These are phyloP conservation scores for Cnidoscolus chayamansa DNA, from an alignment of 441 rosid species.

Conservation along the genomic window DNA sequence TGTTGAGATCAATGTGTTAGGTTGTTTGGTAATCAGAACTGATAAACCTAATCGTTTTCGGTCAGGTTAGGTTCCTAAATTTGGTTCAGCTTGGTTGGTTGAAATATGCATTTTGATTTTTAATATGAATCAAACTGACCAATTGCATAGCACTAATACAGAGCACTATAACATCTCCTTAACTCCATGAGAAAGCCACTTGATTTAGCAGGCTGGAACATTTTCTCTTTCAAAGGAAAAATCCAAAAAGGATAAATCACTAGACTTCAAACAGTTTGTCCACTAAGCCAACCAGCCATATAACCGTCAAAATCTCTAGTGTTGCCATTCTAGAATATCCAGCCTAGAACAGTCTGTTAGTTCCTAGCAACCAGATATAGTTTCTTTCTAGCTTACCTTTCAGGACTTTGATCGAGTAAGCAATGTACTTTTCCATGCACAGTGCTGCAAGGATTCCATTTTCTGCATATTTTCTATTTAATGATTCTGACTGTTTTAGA, in stretches of 20 bases:
- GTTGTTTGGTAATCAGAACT: too few relatives aligned
- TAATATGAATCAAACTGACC: too few relatives aligned
- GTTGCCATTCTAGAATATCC: not conserved
- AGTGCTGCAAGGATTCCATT: not conserved
- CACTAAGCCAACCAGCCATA: not conserved
- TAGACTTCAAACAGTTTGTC: not conserved
- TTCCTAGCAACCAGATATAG: not conserved
- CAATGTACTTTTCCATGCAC: not conserved
- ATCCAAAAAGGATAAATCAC: not conserved
- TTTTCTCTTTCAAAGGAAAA: not conserved
- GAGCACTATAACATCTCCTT: not conserved
- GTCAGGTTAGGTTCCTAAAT: too few relatives aligned
- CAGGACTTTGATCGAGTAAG: not conserved
- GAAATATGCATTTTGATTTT: too few relatives aligned
- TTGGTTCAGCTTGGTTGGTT: too few relatives aligned
- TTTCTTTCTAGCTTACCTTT: not conserved
- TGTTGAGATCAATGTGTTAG: too few relatives aligned
- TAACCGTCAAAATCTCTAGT: not conserved
- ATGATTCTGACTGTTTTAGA: not conserved
- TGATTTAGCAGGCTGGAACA: not conserved
- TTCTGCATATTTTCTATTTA: not conserved
- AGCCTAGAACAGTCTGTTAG: not conserved
- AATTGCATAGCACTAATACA: too few relatives aligned
- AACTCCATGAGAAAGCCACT: not conserved
- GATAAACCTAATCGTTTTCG: too few relatives aligned